A percentile compares a stretch with the other conserved stretches of the same genome.
These are phyloP conservation scores for Colletotrichum sp. DNA, from an alignment of 2,329 filamentous ascomycete genomes.

Conservation along the genomic window DNA sequence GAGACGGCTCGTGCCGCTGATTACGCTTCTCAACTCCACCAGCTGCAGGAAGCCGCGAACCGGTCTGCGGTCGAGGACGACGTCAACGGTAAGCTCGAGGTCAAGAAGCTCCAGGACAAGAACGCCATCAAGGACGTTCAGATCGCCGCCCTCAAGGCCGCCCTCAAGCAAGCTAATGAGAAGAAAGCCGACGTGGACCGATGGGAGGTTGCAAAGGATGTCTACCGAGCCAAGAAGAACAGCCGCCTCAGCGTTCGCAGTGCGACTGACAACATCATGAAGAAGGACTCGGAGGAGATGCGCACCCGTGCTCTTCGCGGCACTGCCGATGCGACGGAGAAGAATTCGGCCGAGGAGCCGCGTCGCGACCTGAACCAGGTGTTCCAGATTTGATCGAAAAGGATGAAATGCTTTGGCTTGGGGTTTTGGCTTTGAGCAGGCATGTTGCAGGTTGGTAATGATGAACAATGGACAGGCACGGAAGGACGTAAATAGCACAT, in stretches of 20 bases:
- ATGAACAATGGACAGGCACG: background rate
- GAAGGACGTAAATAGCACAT: background rate
- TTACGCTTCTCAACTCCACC: background rate
- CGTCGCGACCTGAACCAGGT: background rate
- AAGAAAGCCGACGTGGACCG: background rate
- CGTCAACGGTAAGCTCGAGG: constrained; percentile 25
- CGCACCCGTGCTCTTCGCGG: background rate
- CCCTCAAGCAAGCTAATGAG: constrained; percentile 12
- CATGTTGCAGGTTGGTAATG: background rate
- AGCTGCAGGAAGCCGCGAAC: background rate
- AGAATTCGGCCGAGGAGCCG: background rate
- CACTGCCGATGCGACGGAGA: background rate
- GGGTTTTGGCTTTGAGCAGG: background rate
- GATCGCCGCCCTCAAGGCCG: constrained; percentile 28
- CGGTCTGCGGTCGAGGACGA: background rate
- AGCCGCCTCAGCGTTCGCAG: background rate
- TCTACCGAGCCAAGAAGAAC: background rate
- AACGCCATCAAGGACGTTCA: background rate
- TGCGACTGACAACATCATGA: background rate
- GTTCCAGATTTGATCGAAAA: background rate
- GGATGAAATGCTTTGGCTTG: background rate
- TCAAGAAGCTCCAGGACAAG: constrained; percentile 23
- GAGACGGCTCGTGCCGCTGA: constrained; percentile 18
- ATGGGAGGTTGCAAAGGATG: background rate
- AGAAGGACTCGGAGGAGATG: background rate